Base-by-base conservation (phyloP, 345 rosid genomes). In the Psidium guajava region DNA sequence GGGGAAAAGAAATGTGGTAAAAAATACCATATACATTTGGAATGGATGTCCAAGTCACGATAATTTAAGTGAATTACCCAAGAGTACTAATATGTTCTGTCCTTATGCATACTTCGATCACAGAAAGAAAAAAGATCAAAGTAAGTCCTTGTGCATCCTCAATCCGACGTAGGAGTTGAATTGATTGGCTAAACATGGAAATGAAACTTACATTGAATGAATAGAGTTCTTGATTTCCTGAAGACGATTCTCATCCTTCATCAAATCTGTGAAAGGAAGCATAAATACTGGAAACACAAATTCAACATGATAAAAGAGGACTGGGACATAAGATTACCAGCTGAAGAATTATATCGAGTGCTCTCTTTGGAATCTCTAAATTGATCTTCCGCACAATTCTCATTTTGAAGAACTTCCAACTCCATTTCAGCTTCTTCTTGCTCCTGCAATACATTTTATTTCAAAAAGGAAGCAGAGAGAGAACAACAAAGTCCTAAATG, bases 341-440 rank as follows among this genome's bases (percentile, higher is more conserved):
- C 86, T 73, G 86, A 50, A 83, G 59, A 86, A 36, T 90, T 82
- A 77, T 86, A 85, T 84, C 88, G 91, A 85, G 86, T 81, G 69
- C 84, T 90, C 69, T 88, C 91, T 74, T 83, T 84, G 82, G 86
- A 88, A 86, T 81, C 85, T 87, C 83, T 87, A 24, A 86, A 84
- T 73, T 91, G 85, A 85, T 91, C 91, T 51, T 81, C 85, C 18
- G 82, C 61, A 42, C 84, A 88, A 83, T 86, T 82, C 82, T 92
- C 97, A 83, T 91, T 91, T 86, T 80, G 91, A 87, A 95, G 84
- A 84, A 95, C 84, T 50, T 93, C 94, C 83, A 94, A 86, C 86
- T 95, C 97, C 64, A 95, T 86, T 87, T 95, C 96, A 87, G 94
- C 97, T 92, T 93, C 95, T 88, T 94, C 93, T 54, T 92, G 92